phyloP scores from a whole-genome alignment of 306 rosid species.

The Sphenostylis stenocarpa region DNA sequence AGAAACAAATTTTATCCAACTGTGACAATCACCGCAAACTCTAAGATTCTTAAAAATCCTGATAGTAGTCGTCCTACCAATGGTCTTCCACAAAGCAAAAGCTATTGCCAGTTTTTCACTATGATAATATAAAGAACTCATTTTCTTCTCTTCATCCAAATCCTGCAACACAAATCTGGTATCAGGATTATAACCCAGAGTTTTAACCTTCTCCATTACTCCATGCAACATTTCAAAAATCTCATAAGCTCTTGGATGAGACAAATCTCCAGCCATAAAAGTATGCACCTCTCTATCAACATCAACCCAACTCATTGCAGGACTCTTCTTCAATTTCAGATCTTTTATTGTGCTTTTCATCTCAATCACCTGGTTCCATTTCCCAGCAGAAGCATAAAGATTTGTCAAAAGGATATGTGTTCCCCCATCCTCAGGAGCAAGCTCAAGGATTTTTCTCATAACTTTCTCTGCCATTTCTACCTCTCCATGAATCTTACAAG shows the following conservation, averaged over 20 bases:
- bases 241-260: conserved; percentile 54
- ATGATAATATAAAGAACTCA: conserved; percentile 55
- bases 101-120: conserved; percentile 72
- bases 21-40: conserved; percentile 71
- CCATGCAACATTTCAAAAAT: conserved; percentile 44
- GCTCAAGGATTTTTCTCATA: conserved; percentile 41
- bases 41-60: conserved; percentile 71
- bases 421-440: conserved; percentile 60
- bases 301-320: conserved; percentile 72
- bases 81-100: conserved; percentile 60
- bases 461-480: conserved; percentile 68
- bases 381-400: conserved; percentile 67
- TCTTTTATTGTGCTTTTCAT: conserved; percentile 62
- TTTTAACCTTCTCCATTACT: conserved; percentile 46
- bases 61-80: conserved; percentile 43
- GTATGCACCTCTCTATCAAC: conserved; percentile 60
- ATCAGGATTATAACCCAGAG: conserved; percentile 61
- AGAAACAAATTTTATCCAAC: conserved; percentile 60
- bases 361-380: conserved; percentile 67
- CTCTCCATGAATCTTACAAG: conserved; percentile 60
- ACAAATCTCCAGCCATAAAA: conserved; percentile 78
- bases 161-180: conserved; percentile 63
- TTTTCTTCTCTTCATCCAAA: conserved; percentile 56
- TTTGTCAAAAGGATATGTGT: conserved; percentile 62
- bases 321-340: conserved; percentile 57